Conservation (phyloP, 106 monocot species). For the Dioscorea dumetorum region DNA sequence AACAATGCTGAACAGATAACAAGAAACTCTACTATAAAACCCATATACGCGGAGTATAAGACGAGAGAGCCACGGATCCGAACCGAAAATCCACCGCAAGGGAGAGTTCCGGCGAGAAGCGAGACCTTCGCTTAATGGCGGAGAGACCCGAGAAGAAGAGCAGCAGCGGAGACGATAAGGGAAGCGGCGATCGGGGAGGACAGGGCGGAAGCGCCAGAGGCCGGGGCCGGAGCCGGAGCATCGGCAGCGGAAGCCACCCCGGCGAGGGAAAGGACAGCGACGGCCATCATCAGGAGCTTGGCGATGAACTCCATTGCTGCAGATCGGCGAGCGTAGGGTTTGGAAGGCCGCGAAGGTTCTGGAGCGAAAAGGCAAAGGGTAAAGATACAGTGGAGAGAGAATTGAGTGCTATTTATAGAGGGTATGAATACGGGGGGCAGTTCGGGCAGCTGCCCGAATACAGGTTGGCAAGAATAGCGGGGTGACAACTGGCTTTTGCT, state of each 20-base stretch:
- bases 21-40: background rate
- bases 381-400: background rate
- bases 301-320: constrained; percentile 19
- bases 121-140: constrained; percentile 2
- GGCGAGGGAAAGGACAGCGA: constrained; percentile 9
- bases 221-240: constrained; percentile 18
- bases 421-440: background rate
- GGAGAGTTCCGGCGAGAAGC: no score
- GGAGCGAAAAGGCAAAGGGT: background rate
- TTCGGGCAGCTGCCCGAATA: background rate
- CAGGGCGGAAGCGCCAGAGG: constrained; percentile 12
- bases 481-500: constrained; percentile 8
- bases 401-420: background rate
- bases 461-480: constrained; percentile 2
- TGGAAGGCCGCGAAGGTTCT: background rate
- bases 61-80: background rate
- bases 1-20: constrained; percentile 3
- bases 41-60: background rate
- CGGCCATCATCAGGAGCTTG: constrained; percentile 9
- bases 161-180: constrained; percentile 11
- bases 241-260: constrained; percentile 7
- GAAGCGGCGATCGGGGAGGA: constrained; percentile 13
- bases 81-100: background rate
- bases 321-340: background rate
- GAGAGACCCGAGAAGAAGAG: constrained; percentile 12